These are phyloP conservation scores for Myxozyma monticola DNA, from an alignment of 805 yeast species.

Conservation along the genomic window DNA sequence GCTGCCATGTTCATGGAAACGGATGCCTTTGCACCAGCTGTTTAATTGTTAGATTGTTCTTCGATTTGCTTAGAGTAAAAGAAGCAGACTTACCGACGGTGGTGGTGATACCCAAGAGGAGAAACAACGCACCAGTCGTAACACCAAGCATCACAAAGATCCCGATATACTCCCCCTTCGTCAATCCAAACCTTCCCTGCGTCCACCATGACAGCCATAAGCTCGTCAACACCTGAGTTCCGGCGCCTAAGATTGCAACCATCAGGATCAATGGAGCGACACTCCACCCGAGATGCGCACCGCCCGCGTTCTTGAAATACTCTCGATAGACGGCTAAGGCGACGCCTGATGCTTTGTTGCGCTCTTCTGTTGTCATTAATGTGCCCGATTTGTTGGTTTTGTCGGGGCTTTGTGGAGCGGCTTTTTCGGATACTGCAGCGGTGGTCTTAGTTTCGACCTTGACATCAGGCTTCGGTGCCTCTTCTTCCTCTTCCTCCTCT, in stretches of 20 bases:
- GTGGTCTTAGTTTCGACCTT: conserved; percentile 18
- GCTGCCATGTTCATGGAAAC: conserved; percentile 61
- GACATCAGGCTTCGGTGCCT: conserved; percentile 21
- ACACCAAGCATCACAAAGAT: conserved; percentile 53
- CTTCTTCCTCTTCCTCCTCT: conserved; percentile 33
- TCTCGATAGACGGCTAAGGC: conserved; percentile 6
- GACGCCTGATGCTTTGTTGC: conserved; percentile 1
- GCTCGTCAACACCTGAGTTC: conserved; percentile 49
- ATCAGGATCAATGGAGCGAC: conserved; percentile 40
- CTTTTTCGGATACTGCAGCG: too few relatives aligned
- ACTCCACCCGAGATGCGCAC: conserved; percentile 45
- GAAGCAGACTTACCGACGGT: conserved; percentile 25
- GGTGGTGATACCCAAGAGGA: conserved; percentile 44
- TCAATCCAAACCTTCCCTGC: conserved; percentile 50
- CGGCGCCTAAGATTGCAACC: conserved; percentile 52
- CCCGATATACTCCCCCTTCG: conserved; percentile 68
- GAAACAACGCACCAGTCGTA: conserved; percentile 53
- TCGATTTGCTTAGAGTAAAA: conserved; percentile 42
- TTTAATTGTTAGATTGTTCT: neutral
- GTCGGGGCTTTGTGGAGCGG: conserved; percentile 29
- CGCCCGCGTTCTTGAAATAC: conserved; percentile 40
- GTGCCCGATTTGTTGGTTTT: conserved; percentile 20
- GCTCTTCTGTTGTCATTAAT: conserved; percentile 34
- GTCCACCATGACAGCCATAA: conserved; percentile 88
- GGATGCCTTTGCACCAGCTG: conserved; percentile 54